phyloP scores from a whole-genome alignment of 2,329 filamentous ascomycete species.

The Pestalotiopsis sp. region DNA sequence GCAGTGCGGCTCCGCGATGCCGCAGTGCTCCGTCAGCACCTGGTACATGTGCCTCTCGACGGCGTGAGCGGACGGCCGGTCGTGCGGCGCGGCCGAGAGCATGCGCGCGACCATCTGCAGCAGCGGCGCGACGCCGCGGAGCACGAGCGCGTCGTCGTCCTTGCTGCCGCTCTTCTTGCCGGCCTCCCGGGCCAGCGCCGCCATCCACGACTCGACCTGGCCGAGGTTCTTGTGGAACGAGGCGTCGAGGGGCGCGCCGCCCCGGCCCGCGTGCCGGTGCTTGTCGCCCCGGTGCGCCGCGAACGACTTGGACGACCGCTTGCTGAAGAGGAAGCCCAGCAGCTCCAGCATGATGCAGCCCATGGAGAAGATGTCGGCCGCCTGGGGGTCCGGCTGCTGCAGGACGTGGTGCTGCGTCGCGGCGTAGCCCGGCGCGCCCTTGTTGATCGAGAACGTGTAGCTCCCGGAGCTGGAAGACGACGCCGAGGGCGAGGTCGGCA shows the following conservation, averaged over 20 bases:
- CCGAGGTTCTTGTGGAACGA: constrained; percentile 74
- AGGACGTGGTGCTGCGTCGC: constrained; percentile 41
- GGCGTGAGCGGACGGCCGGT: constrained; percentile 55
- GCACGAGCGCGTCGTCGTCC: constrained; percentile 51
- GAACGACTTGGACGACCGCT: constrained; percentile 68
- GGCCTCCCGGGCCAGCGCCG: constrained; percentile 61
- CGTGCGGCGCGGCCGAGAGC: constrained; percentile 52
- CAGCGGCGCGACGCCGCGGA: constrained; percentile 54
- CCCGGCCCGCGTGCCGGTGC: constrained; percentile 60
- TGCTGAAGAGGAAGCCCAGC: constrained; percentile 64
- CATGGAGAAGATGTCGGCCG: constrained; percentile 73
- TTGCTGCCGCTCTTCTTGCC: constrained; percentile 42
- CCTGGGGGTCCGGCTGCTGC: constrained; percentile 53
- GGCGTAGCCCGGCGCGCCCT: constrained; percentile 30
- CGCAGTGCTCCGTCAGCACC: constrained; percentile 51
- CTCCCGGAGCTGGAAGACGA: constrained; percentile 35
- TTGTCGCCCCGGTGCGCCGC: constrained; percentile 67
- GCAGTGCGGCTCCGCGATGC: constrained; percentile 54
- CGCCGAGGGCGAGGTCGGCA: constrained; percentile 29
- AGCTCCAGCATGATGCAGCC: constrained; percentile 75
- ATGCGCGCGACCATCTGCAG: constrained; percentile 57
- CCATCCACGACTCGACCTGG: constrained; percentile 72
- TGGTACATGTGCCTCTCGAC: constrained; percentile 56
- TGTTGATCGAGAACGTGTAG: constrained; percentile 39
- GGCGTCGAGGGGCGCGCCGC: constrained; percentile 66